Base-by-base conservation (phyloP, 2,329 filamentous ascomycete species). In the Zymoseptoria brevis region DNA sequence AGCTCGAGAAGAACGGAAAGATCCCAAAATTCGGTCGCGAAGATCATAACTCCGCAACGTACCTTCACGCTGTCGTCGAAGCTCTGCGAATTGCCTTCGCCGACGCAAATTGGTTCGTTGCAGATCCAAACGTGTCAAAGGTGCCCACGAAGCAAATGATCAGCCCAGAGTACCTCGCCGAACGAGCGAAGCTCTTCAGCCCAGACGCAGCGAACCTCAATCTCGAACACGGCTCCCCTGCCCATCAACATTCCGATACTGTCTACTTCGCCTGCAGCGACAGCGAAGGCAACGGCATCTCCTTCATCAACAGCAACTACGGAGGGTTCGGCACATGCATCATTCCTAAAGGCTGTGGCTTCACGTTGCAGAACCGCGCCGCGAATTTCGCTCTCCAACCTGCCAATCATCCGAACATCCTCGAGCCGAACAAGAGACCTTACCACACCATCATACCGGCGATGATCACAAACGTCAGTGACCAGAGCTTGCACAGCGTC, bases 381-480 rank as follows among this genome's bases (percentile, higher is more conserved):
- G 86, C 87, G 48, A 94, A 93, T 73, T 97, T 99, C 75, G 84
- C 81, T 1, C 81, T 99, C 0, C 76, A 82, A 22, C 70, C 70
- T 5, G 73, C 80, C 0, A 77, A 77, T 1, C 92, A 96, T 70
- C 90, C 92, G 0, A 97, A 97, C 70, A 81, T 80, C 19, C 79
- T 96, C 13, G 89, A 84, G 7, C 89, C 91, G 0, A 79, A 86
- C 35, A 97, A 97, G 78, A 77, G 94, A 52, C 94, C 94, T 0
- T 99, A 97, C 75, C 94, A 97, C 75, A 99, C 94, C 57, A 97
- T 99, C 73, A 99, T 99, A 68, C 93, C 94, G 0, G 93, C 89
- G 0, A 82, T 97, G 73, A 85, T 93, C 19, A 97, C 94, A 0
- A 90, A 94, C 66, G 72, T 83, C 19, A 76, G 77, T 4, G 90